Evolutionary conservation across 495 filamentous ascomycete genomes (phyloP), one percentile per base, ranked within the genome.

Genomic region (Cetradonia linearis): DNA sequence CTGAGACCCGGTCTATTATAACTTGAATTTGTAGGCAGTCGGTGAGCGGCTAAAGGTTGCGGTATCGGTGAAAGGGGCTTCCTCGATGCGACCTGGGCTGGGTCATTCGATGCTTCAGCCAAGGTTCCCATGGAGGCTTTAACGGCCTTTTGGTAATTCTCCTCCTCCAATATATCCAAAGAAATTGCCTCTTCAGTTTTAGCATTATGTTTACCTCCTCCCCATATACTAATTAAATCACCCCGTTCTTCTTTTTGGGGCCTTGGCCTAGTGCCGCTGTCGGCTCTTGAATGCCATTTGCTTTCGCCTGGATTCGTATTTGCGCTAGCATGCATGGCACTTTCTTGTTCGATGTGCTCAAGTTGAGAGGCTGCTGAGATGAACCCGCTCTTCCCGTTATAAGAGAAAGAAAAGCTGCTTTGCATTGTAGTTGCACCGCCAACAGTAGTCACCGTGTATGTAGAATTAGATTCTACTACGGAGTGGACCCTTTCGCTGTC

Each of bases 361-460:
- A 68, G 44, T 4, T 68, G 64, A 25, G 60, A 33, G 25, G 62
- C 55, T 13, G 66, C 66, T 42, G 66, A 58, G 27, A 58, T 58
- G 38, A 68, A 68, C 34, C 64, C 62, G 37, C 25, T 61, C 6
- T 34, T 54, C 20, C 50, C 30, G 20, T 62, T 47, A 36, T 52
- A 62, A 3, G 69, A 68, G 34, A 70, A 71, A 18, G 58, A 30
- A n/a, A 56, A 64, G 31, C 52, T 50, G 33, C 55, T 53, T 40
- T 71, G 65, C 69, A 70, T 70, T 11, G 69, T 71, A 18, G 70
- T 68, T 47, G 56, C 34, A 48, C 20, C 52, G 14, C 60, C 60
- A 28, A 65, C n/a, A 25, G 25, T 23, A 31, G 49, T 46, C 30
- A 38, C 25, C 50, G 20, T 3, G 20, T 20, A 42, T 42, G 50